phyloP scores from a whole-genome alignment of 768 basidiomycete species.

The Lactarius akahatsu region DNA sequence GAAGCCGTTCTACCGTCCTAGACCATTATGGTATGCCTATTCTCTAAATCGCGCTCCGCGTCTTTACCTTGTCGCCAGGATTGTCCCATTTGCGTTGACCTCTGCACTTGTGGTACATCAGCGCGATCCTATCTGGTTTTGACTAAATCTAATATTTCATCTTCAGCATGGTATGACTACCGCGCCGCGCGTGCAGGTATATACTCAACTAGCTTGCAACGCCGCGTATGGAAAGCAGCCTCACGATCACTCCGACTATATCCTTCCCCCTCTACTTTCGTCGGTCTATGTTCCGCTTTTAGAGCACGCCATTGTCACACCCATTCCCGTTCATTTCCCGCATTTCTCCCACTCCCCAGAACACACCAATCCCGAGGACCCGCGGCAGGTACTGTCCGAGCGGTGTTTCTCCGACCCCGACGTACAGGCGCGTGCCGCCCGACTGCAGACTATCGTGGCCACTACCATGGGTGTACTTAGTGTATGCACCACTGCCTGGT shows the following conservation, averaged over 20 bases:
- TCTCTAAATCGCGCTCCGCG: neutral
- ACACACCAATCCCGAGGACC: constrained; percentile 40
- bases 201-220: constrained; percentile 73
- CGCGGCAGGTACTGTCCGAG: constrained; percentile 39
- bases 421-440: constrained; percentile 68
- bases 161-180: constrained; percentile 74
- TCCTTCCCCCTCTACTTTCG: constrained; percentile 16
- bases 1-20: constrained; percentile 52
- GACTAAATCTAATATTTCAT: constrained; percentile 15
- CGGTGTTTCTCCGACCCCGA: constrained; percentile 49
- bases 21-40: constrained; percentile 45
- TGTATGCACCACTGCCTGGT: constrained; percentile 81
- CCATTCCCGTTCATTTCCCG: constrained; percentile 18
- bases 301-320: neutral
- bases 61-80: constrained; percentile 42
- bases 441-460: constrained; percentile 74
- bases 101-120: constrained; percentile 63
- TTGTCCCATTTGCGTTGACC: constrained; percentile 67
- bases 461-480: constrained; percentile 77
- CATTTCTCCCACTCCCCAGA: constrained; percentile 26
- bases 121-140: neutral
- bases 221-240: constrained; percentile 46
- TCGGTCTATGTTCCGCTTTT: neutral
- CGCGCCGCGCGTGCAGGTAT: constrained; percentile 77
- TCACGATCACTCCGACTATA: constrained; percentile 37